These are phyloP conservation scores for Lathyrus sativus DNA, from an alignment of 306 rosid genomes.

Conservation along the genomic window DNA sequence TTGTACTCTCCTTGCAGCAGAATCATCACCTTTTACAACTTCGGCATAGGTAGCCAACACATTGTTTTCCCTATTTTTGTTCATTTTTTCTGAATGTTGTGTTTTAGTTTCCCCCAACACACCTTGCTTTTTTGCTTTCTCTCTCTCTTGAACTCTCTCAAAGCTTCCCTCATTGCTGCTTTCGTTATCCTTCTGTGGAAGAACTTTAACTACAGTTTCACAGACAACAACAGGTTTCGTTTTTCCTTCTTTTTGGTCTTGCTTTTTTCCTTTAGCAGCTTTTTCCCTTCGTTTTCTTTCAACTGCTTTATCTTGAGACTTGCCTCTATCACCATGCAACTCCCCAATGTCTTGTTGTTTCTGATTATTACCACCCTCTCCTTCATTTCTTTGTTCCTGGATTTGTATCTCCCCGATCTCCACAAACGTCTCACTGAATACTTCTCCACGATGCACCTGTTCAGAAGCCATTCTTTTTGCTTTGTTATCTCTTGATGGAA, in stretches of 20 bases:
- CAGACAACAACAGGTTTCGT: not conserved
- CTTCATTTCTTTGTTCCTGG: not conserved
- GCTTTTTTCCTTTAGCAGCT: slow-evolving; percentile 1
- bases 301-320: not conserved
- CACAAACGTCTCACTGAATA: not conserved
- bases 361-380: too few relatives aligned
- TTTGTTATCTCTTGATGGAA: not conserved
- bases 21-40: not conserved
- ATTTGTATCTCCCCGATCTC: slow-evolving; percentile 46
- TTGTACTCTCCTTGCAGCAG: not conserved
- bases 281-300: slow-evolving; percentile 17
- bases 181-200: slow-evolving; percentile 7
- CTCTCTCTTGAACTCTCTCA: slow-evolving; percentile 3
- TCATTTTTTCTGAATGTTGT: slow-evolving; percentile 46
- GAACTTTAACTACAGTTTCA: not conserved
- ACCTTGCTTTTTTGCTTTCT: not conserved
- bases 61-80: not conserved
- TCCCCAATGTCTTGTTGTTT: slow-evolving; percentile 2
- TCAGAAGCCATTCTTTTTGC: slow-evolving; percentile 64
- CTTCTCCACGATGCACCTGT: slow-evolving; percentile 48
- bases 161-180: slow-evolving; percentile 8
- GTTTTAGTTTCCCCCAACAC: slow-evolving; percentile 49
- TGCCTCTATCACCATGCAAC: slow-evolving; percentile 35
- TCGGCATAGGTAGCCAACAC: not conserved
- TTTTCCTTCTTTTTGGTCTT: not conserved